These are phyloP conservation scores for Lactuca saligna DNA, from an alignment of 129 eudicot genomes.

Conservation along the genomic window DNA sequence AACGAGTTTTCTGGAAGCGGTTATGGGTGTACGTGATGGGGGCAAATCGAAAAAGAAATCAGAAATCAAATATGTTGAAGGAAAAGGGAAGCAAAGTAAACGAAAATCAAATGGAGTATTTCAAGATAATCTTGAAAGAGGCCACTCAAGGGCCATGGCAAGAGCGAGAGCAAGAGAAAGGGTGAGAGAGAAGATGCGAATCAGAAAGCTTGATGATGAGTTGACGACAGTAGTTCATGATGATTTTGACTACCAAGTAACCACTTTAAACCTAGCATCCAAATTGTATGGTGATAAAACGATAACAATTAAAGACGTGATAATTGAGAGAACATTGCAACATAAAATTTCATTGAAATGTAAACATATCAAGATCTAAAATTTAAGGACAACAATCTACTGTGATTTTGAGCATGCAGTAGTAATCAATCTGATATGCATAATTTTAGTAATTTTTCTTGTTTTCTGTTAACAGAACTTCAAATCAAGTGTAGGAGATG, in stretches of 20 bases:
- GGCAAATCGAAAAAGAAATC: constrained; percentile 9
- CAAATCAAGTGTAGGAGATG: constrained; percentile 11
- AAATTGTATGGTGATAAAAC: neutral
- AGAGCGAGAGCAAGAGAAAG: constrained; percentile 84
- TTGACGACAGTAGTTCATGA: constrained; percentile 11
- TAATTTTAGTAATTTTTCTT: constrained; percentile 2
- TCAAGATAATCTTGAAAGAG: constrained; percentile 31
- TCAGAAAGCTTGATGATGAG: constrained; percentile 23
- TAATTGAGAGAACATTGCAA: neutral
- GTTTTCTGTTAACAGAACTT: constrained; percentile 11
- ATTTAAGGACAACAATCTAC: neutral
- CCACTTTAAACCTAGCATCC: neutral
- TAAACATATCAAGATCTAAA: neutral
- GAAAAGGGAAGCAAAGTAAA: constrained; percentile 16
- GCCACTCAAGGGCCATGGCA: constrained; percentile 63
- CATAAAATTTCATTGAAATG: neutral
- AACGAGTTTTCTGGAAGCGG: constrained; percentile 22
- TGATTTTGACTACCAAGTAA: constrained; percentile 17
- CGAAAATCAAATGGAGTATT: constrained; percentile 1
- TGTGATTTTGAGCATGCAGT: neutral
- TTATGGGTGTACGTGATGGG: constrained; percentile 15
- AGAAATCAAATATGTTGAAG: constrained; percentile 10
- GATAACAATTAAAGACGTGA: too few species aligned
- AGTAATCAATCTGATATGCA: neutral
- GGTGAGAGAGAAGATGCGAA: constrained; percentile 49